These are phyloP conservation scores for Pseudogymnoascus pannorum DNA, from an alignment of 2,329 filamentous ascomycete species.

Conservation along the genomic window DNA sequence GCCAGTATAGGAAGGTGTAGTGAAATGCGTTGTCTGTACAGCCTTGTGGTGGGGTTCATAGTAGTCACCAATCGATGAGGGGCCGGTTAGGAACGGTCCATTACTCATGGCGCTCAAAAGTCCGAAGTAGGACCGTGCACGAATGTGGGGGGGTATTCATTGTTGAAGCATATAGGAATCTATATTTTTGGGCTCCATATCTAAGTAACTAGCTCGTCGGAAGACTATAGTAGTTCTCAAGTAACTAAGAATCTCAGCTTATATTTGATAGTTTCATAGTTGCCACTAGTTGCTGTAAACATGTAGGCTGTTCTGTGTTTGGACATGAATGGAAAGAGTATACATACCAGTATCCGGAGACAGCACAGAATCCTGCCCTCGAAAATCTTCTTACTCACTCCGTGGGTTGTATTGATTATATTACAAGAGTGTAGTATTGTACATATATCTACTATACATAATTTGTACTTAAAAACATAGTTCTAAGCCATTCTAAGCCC, in stretches of 20 bases:
- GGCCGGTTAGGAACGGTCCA: constrained; percentile 3
- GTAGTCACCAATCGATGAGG: constrained; percentile 1
- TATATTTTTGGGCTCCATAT: background rate
- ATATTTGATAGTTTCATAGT: too few relatives aligned
- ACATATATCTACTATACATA: constrained; percentile 8
- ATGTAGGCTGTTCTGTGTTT: background rate
- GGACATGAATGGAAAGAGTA: background rate
- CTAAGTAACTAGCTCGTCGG: background rate
- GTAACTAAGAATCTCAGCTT: background rate
- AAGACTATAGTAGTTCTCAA: background rate
- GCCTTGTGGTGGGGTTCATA: constrained; percentile 5
- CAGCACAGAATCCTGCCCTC: background rate
- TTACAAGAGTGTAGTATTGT: constrained; percentile 4
- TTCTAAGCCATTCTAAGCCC: background rate
- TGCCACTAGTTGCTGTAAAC: background rate
- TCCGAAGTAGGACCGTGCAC: constrained; percentile 4
- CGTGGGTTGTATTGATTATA: background rate
- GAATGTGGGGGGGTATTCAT: background rate
- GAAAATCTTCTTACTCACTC: background rate
- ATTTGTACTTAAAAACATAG: background rate
- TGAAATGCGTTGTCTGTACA: constrained; percentile 2
- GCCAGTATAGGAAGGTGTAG: constrained; percentile 9
- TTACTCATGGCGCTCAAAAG: background rate
- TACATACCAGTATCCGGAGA: background rate
- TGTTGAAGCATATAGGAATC: background rate